phyloP scores from a whole-genome alignment of 495 filamentous ascomycete species.

The Tetracladium setigerum region DNA sequence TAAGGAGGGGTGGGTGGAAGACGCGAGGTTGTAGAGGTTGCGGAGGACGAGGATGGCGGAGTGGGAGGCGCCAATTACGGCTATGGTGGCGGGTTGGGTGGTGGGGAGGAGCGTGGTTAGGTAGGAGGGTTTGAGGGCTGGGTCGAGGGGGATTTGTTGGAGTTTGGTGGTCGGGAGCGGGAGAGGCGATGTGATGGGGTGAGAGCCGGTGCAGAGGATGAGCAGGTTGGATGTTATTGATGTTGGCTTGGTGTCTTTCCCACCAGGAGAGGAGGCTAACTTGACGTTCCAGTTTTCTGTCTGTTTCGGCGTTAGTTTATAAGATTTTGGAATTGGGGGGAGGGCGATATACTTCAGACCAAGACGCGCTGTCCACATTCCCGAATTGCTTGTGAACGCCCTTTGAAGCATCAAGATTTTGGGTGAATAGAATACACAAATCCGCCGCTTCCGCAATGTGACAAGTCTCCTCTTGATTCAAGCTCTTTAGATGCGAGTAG shows the following conservation, averaged over 20 bases:
- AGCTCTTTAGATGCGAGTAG: conserved; percentile 37
- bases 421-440: conserved; percentile 40
- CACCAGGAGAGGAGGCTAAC: conserved; percentile 16
- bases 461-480: conserved; percentile 47
- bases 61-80: conserved; percentile 53
- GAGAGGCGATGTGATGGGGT: conserved; percentile 32
- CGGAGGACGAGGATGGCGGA: conserved; percentile 54
- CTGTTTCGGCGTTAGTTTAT: conserved; percentile 17
- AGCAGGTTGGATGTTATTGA: conserved; percentile 26
- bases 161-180: conserved; percentile 27
- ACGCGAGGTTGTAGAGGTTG: conserved; percentile 47
- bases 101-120: conserved; percentile 36
- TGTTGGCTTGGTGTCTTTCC: conserved; percentile 24
- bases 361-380: conserved; percentile 7
- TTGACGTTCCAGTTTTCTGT: conserved; percentile 37
- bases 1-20: conserved; percentile 39
- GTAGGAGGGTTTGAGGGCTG: conserved; percentile 45
- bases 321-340: not conserved
- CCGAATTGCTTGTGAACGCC: conserved; percentile 9
- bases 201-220: conserved; percentile 52
- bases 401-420: conserved; percentile 34
- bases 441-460: conserved; percentile 46
- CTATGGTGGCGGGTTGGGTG: conserved; percentile 32
- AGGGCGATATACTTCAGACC: conserved; percentile 7
- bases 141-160: conserved; percentile 42